Evolutionary conservation across 2,329 filamentous ascomycete genomes (phyloP).

Genomic region (Calonectria pseudoreteaudii): DNA sequence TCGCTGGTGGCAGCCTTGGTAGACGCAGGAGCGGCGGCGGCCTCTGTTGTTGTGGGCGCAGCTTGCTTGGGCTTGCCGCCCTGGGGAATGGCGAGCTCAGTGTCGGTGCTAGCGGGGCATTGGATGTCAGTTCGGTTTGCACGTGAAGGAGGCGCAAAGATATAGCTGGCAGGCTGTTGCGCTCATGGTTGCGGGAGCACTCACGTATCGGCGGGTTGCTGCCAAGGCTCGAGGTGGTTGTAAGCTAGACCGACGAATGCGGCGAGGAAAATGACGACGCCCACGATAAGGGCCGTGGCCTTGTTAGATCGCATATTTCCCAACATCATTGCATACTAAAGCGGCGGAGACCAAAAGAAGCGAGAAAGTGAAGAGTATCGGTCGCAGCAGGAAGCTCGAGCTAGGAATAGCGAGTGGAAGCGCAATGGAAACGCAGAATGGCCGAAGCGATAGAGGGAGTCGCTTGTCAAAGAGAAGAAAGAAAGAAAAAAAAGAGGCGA

Average conservation of each 20-base stretch:
- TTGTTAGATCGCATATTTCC: slow-evolving; percentile 47
- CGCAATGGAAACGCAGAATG: slow-evolving; percentile 30
- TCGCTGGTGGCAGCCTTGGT: not conserved
- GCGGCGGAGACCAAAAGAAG: slow-evolving; percentile 4
- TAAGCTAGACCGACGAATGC: slow-evolving; percentile 48
- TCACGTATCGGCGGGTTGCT: slow-evolving; percentile 40
- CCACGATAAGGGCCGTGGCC: slow-evolving; percentile 45
- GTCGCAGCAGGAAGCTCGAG: not conserved
- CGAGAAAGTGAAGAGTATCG: not conserved
- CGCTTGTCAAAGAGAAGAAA: slow-evolving; percentile 21
- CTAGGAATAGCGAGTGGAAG: slow-evolving; percentile 16
- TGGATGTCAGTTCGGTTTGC: slow-evolving; percentile 18
- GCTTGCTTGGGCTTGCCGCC: slow-evolving; percentile 13
- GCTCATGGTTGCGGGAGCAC: slow-evolving; percentile 9
- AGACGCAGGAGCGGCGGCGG: not conserved
- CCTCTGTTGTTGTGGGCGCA: not conserved
- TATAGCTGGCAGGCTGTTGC: not conserved
- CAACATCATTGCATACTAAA: slow-evolving; percentile 47
- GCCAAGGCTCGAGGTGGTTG: slow-evolving; percentile 47
- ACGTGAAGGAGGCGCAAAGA: not conserved
- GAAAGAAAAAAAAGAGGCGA: slow-evolving; percentile 22
- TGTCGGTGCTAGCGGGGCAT: slow-evolving; percentile 33
- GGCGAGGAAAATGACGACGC: slow-evolving; percentile 47
- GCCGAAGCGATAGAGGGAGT: slow-evolving; percentile 30
- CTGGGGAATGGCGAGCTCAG: slow-evolving; percentile 36